phyloP scores from a whole-genome alignment of 2,329 filamentous ascomycete genomes.

The Herpotrichia juniperi region DNA sequence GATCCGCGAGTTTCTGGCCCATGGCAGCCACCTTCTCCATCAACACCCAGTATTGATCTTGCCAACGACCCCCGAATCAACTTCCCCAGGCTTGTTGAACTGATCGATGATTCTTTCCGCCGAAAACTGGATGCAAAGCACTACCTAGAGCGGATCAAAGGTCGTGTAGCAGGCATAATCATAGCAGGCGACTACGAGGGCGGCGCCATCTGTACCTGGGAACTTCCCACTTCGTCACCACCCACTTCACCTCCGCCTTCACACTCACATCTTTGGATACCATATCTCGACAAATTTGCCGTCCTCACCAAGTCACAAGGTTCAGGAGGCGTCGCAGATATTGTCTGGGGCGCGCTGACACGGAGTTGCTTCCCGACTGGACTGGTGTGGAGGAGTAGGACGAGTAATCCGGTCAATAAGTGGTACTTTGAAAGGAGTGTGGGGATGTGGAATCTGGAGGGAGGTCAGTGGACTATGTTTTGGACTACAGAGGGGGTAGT shows the following conservation, averaged over 20 bases:
- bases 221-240: conserved; percentile 66
- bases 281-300: conserved; percentile 97
- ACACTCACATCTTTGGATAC: conserved; percentile 67
- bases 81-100: conserved; percentile 77
- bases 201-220: conserved; percentile 94
- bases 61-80: conserved; percentile 79
- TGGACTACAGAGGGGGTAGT: conserved; percentile 78
- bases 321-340: conserved; percentile 88
- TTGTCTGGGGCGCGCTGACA: conserved; percentile 96
- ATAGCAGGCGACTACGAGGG: conserved; percentile 97
- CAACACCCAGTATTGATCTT: conserved; percentile 68
- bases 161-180: conserved; percentile 86
- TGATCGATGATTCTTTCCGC: conserved; percentile 94
- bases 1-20: conserved; percentile 64
- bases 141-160: conserved; percentile 81
- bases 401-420: conserved; percentile 95
- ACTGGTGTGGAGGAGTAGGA: conserved; percentile 89
- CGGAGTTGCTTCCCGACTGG: conserved; percentile 84
- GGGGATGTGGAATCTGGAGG: conserved; percentile 80
- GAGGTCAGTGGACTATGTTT: conserved; percentile 97
- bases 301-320: conserved; percentile 89
- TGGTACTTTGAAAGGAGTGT: conserved; percentile 96
- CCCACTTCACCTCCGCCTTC: neutral
- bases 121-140: conserved; percentile 81
- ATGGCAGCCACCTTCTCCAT: conserved; percentile 71